phyloP scores from a whole-genome alignment of 306 rosid genomes.

The Quercus glauca region DNA sequence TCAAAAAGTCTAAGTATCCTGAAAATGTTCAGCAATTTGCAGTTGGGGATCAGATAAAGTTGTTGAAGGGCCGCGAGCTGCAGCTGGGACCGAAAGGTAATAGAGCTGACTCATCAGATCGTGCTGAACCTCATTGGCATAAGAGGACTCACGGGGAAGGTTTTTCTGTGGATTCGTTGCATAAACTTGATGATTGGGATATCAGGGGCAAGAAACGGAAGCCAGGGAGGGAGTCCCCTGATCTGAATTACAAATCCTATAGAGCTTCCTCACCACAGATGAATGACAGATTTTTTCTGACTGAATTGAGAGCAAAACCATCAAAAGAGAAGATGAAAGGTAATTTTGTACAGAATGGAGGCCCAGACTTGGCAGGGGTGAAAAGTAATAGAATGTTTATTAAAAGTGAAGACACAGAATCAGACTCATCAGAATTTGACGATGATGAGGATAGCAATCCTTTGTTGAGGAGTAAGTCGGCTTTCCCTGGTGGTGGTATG shows the following conservation, averaged over 20 bases:
- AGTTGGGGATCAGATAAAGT: slow-evolving; percentile 48
- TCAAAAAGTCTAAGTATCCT: slow-evolving; percentile 52
- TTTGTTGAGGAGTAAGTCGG: slow-evolving; percentile 64
- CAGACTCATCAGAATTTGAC: slow-evolving; percentile 86
- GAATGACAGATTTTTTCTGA: slow-evolving; percentile 47
- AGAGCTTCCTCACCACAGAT: slow-evolving; percentile 77
- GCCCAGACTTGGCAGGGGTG: slow-evolving; percentile 33
- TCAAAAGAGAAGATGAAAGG: slow-evolving; percentile 59
- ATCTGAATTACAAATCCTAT: slow-evolving; percentile 50
- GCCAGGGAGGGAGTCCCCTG: slow-evolving; percentile 68
- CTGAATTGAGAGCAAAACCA: slow-evolving; percentile 63
- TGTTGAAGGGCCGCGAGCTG: slow-evolving; percentile 43
- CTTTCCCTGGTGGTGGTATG: slow-evolving; percentile 54
- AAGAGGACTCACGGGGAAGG: slow-evolving; percentile 50
- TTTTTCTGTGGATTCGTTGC: slow-evolving; percentile 51
- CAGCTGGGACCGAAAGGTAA: slow-evolving; percentile 38
- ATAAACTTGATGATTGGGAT: slow-evolving; percentile 59
- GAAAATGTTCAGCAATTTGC: slow-evolving; percentile 55
- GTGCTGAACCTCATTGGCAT: slow-evolving; percentile 36
- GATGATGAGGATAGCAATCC: slow-evolving; percentile 81
- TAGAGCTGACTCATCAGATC: slow-evolving; percentile 46
- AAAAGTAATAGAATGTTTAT: slow-evolving; percentile 45
- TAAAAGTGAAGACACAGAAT: slow-evolving; percentile 84
- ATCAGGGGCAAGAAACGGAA: slow-evolving; percentile 68
- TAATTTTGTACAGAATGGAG: slow-evolving; percentile 51